Conservation (phyloP, 371 early-diverging fungal species). For the Circinella minor region DNA sequence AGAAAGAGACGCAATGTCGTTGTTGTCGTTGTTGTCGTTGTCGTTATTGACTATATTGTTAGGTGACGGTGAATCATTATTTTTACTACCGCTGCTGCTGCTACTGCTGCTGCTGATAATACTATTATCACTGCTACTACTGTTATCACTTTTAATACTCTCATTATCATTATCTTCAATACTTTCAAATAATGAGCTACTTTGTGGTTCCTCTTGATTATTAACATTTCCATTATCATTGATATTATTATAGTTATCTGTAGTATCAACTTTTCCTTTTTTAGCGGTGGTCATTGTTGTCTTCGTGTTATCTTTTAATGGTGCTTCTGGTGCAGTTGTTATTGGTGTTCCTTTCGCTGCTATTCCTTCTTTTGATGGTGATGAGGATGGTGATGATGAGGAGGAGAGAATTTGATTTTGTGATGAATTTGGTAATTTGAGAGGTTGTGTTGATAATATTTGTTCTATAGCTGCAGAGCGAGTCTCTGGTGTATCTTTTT, state of each 20-base stretch:
- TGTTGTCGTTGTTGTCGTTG: background rate
- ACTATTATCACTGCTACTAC: no score
- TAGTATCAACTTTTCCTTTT: no score
- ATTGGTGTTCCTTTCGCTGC: background rate
- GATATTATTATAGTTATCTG: no score
- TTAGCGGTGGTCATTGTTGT: background rate
- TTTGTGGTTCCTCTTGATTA: background rate
- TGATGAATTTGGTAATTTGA: constrained; percentile 1
- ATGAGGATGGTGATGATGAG: background rate
- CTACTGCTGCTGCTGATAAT: constrained; percentile 6
- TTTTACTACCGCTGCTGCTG: background rate
- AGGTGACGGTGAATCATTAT: no score
- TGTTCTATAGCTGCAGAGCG: constrained; percentile 12
- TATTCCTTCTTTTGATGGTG: constrained; percentile 29
- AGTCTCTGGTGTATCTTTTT: constrained; percentile 17
- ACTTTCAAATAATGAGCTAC: no score
- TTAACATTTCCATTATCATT: background rate
- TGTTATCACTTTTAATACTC: no score
- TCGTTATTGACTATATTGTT: background rate
- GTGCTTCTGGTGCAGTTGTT: background rate
- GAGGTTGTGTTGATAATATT: background rate
- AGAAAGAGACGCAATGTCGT: constrained; percentile 19
- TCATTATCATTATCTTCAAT: no score
- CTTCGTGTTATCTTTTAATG: background rate
- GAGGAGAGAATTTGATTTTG: constrained; percentile 15